Percentiles rank a stretch among this genome's conserved stretches.
phyloP scores from a whole-genome alignment of 2,329 filamentous ascomycete species.

The Decorospora gaudefroyi region DNA sequence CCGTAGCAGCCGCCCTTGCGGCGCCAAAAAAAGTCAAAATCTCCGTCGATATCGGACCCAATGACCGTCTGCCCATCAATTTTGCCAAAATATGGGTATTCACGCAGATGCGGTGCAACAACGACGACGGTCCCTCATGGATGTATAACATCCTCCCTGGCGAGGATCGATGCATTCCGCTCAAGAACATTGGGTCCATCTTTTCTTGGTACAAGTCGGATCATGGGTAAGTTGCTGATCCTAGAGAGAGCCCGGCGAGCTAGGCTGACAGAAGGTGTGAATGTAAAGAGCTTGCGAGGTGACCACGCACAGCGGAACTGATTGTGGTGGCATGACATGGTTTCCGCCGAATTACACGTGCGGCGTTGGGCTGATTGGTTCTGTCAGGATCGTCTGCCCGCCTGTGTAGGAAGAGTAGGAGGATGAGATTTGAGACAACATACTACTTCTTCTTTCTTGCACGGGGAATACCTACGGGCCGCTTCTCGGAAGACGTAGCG shows the following conservation, averaged over 20 bases:
- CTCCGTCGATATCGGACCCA: background rate
- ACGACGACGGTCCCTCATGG: background rate
- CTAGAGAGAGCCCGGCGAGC: background rate
- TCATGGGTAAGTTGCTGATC: background rate
- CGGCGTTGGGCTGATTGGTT: background rate
- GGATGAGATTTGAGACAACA: no score
- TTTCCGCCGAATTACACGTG: background rate
- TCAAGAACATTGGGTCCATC: constrained; percentile 1
- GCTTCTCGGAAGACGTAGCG: no score
- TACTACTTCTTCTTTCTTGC: no score
- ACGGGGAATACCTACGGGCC: no score
- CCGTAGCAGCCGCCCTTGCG: background rate
- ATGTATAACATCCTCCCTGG: constrained; percentile 1
- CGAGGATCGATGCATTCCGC: constrained; percentile 1
- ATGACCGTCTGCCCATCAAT: constrained; percentile 3
- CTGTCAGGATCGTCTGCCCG: constrained; percentile 1
- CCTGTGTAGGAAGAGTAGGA: background rate
- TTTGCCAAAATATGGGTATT: constrained; percentile 8
- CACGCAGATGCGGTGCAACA: background rate
- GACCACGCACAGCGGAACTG: constrained; percentile 1
- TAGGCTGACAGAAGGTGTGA: background rate
- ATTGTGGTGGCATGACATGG: background rate
- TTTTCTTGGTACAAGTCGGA: constrained; percentile 8
- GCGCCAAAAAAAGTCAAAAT: background rate
- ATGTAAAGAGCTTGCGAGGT: constrained; percentile 2